Percentiles rank a stretch among this genome's conserved stretches.
These are phyloP conservation scores for Daedaleopsis sinensis DNA, from an alignment of 768 basidiomycete genomes.

Conservation along the genomic window DNA sequence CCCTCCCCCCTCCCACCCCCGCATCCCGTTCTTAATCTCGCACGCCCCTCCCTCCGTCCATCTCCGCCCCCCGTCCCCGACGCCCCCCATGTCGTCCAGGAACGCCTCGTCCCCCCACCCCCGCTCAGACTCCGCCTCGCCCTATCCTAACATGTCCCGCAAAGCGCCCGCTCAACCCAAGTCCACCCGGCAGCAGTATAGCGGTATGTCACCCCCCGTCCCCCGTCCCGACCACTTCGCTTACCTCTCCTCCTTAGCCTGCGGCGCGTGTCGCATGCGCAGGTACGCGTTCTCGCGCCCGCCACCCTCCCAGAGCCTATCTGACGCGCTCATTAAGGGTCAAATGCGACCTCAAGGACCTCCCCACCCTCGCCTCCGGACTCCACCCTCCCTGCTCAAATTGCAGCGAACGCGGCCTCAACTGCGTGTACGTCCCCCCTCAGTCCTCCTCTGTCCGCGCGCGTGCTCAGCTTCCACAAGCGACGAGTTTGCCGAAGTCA, in stretches of 20 bases:
- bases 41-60: constrained; percentile 3
- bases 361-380: constrained; percentile 50
- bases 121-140: constrained; percentile 24
- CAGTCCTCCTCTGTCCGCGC: neutral
- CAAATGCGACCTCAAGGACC: constrained; percentile 91
- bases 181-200: constrained; percentile 29
- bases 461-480: constrained; percentile 42
- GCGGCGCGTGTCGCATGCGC: constrained; percentile 90
- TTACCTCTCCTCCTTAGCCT: constrained; percentile 69
- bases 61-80: constrained; percentile 27
- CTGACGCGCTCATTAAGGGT: constrained; percentile 52
- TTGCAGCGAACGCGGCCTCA: constrained; percentile 84
- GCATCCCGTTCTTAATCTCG: constrained; percentile 17
- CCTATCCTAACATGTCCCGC: constrained; percentile 18
- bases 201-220: constrained; percentile 35
- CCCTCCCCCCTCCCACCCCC: constrained; percentile 17
- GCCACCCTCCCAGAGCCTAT: neutral
- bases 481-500: constrained; percentile 90
- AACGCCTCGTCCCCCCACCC: constrained; percentile 22
- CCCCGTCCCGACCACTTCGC: constrained; percentile 35
- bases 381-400: constrained; percentile 73
- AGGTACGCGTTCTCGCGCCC: constrained; percentile 48
- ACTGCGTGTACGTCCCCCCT: constrained; percentile 80
- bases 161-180: constrained; percentile 29
- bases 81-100: constrained; percentile 58